Evolutionary conservation across 805 yeast genomes (phyloP), one percentile per base, ranked within the genome.

Genomic region (Barnettozyma sucrosica): DNA sequence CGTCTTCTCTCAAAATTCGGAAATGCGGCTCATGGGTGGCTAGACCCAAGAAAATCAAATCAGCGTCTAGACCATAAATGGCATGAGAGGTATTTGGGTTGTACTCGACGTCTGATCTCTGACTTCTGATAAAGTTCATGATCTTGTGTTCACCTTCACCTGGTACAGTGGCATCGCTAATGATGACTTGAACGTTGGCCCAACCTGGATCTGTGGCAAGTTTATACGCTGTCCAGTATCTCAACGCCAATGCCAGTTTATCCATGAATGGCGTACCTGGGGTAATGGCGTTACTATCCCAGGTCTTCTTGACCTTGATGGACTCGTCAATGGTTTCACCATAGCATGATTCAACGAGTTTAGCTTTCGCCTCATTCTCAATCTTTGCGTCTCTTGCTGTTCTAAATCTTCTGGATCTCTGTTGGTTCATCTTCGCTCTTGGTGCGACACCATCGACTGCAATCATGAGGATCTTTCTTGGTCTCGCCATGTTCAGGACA

Each of bases 371-470:
- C 52, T 80, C 89, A 51, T 83, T 77, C 41, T 83, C 84, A n/a
- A 85, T 68, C 54, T 81, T 76, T 4, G 97, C 96, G 56, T 92
- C 98, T 63, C 82, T 81, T 0, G 97, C 97, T 13, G 95, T 80
- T 57, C 97, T 75, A 66, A 90, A 90, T 63, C 98, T 79, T 71
- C 98, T 81, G 3, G 96, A 83, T 55, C 98, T 76, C 68, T 90
- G 98, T 67, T 90, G 98, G 65, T 92, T 90, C 97, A 90, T 90
- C 65, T 90, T 90, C 24, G 97, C 98, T 61, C 98, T 76, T 20
- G 99, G 99, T 2, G 99, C 99, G 30, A 93, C 99, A 47, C 99
- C 99, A 70, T 93, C 99, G 30, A 93, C 96, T 2, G 99, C 98
- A 65, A 93, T 89, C 82, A 88, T 80, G 48, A 93, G 73, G 33